phyloP scores from a whole-genome alignment of 495 filamentous ascomycete genomes.

The Pyronema domesticum region DNA sequence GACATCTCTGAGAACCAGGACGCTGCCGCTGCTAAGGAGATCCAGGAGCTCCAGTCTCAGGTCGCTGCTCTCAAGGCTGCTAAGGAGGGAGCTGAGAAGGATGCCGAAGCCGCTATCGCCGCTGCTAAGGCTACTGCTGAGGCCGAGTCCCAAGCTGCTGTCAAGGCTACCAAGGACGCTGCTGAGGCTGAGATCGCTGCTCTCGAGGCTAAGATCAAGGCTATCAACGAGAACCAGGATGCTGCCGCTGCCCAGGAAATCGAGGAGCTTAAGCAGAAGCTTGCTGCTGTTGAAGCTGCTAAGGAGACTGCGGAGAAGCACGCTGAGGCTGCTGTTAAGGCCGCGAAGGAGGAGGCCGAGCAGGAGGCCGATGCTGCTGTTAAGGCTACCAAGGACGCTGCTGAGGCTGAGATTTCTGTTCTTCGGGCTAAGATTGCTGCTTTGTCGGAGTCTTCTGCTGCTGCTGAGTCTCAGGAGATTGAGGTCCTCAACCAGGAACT shows the following conservation, averaged over 20 bases:
- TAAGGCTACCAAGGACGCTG: constrained; percentile 1
- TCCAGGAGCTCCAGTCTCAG: background rate
- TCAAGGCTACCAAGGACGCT: constrained; percentile 1
- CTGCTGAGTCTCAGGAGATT: no score
- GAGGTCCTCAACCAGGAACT: no score
- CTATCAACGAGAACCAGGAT: background rate
- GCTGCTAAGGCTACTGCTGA: constrained; percentile 3
- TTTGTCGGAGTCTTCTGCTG: no score
- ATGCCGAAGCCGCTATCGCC: constrained; percentile 1
- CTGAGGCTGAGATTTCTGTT: no score
- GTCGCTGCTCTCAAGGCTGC: background rate
- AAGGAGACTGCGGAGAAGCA: constrained; percentile 5
- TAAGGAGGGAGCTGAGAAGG: constrained; percentile 5
- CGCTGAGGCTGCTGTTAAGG: constrained; percentile 5
- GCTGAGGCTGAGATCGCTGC: constrained; percentile 5
- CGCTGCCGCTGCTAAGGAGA: background rate
- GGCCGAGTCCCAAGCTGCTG: constrained; percentile 5
- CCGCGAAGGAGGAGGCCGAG: constrained; percentile 8
- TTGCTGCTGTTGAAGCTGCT: constrained; percentile 4
- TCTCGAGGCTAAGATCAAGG: background rate
- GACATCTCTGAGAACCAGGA: no score
- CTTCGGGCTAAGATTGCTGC: no score
- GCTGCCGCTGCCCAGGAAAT: constrained; percentile 3
- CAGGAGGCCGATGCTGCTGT: constrained; percentile 6
- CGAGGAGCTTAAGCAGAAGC: constrained; percentile 9